These are phyloP conservation scores for Sordariomycetes sp. DNA, from an alignment of 2,329 filamentous ascomycete genomes.

Conservation along the genomic window DNA sequence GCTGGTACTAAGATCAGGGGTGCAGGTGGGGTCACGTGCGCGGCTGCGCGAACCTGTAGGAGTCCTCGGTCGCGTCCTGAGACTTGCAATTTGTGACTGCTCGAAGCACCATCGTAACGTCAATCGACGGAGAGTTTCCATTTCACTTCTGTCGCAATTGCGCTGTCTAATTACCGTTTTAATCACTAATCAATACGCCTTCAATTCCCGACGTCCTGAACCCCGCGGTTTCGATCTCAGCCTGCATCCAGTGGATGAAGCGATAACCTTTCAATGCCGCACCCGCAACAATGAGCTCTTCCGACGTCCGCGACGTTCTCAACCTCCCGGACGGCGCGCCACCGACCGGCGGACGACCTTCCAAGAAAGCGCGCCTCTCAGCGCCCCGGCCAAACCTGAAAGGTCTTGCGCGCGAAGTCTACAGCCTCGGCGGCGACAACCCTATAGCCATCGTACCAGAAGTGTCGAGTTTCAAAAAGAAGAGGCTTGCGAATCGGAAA, in stretches of 20 bases:
- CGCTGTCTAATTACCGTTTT: too few species aligned
- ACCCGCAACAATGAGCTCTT: slow-evolving; percentile 51
- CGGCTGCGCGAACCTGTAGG: too few species aligned
- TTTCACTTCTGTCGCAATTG: too few species aligned
- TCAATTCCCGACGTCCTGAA: too few species aligned
- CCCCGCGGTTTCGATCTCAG: too few species aligned
- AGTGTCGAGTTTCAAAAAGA: slow-evolving; percentile 49
- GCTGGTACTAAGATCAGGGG: slow-evolving; percentile 18
- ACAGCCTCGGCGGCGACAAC: slow-evolving; percentile 56
- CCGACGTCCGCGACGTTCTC: slow-evolving; percentile 82
- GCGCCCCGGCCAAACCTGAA: slow-evolving; percentile 52
- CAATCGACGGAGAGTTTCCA: too few species aligned
- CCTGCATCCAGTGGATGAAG: too few species aligned
- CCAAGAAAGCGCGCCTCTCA: slow-evolving; percentile 67
- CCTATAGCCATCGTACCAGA: slow-evolving; percentile 59
- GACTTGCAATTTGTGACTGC: too few species aligned
- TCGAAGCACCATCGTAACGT: too few species aligned
- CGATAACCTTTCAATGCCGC: too few species aligned
- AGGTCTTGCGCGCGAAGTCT: slow-evolving; percentile 56
- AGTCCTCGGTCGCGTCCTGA: too few species aligned
- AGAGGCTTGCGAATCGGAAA: slow-evolving; percentile 43
- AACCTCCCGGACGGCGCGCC: slow-evolving; percentile 53
- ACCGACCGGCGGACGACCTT: slow-evolving; percentile 39
- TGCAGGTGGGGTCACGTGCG: slow-evolving; percentile 24
- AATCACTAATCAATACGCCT: neutral